phyloP scores from a whole-genome alignment of 345 rosid species.

The Kernera saxatilis region DNA sequence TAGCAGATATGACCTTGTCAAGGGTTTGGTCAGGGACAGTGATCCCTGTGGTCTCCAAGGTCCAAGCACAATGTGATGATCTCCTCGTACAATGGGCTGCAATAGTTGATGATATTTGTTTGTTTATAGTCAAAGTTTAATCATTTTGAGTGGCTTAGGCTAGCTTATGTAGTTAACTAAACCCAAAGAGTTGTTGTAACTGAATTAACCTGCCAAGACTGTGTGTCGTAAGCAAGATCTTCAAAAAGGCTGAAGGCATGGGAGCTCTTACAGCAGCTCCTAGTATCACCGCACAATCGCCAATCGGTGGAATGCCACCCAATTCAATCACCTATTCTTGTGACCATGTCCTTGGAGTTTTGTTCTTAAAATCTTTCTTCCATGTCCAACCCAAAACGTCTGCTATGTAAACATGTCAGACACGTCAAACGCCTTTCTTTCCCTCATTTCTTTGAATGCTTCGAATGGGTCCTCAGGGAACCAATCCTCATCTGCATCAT shows the following conservation, averaged over 20 bases:
- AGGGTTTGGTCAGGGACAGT: conserved; percentile 60
- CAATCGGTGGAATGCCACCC: too few species aligned
- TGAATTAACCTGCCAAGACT: conserved; percentile 64
- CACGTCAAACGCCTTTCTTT: conserved; percentile 66
- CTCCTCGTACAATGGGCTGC: conserved; percentile 87
- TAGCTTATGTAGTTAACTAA: neutral
- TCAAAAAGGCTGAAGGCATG: conserved; percentile 81
- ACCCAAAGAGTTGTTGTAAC: neutral
- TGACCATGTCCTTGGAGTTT: conserved; percentile 76
- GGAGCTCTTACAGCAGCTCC: conserved; percentile 85
- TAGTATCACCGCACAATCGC: conserved; percentile 70
- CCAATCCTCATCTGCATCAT: conserved; percentile 87
- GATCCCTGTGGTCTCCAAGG: conserved; percentile 72
- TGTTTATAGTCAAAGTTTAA: neutral
- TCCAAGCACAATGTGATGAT: conserved; percentile 71
- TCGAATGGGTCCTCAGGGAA: conserved; percentile 79
- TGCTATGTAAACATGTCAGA: conserved; percentile 89
- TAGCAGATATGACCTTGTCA: conserved; percentile 71
- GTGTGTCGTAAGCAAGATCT: conserved; percentile 76
- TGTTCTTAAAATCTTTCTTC: conserved; percentile 75
- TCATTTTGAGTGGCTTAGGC: neutral
- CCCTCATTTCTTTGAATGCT: conserved; percentile 85
- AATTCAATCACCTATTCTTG: conserved; percentile 95
- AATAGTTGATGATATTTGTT: conserved; percentile 6
- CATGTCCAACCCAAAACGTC: conserved; percentile 99